Percentiles rank a stretch among this genome's conserved stretches.
These are phyloP conservation scores for Amaranthus cruentus DNA, from an alignment of 148 eudicot species.

Conservation along the genomic window DNA sequence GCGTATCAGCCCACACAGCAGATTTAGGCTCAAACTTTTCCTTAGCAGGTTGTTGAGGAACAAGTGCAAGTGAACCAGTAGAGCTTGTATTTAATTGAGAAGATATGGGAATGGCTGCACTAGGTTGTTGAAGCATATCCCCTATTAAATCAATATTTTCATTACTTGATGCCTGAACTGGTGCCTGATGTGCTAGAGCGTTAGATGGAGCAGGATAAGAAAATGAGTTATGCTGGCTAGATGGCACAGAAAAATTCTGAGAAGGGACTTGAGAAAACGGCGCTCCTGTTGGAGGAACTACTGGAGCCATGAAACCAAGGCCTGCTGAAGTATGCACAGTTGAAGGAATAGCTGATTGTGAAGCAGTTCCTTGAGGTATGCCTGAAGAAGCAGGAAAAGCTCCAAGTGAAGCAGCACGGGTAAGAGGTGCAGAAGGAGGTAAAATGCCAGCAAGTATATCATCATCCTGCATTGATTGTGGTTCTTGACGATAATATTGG, in stretches of 20 bases:
- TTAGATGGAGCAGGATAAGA: slow-evolving; percentile 30
- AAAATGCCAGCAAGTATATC: slow-evolving; percentile 79
- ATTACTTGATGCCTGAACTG: slow-evolving; percentile 22
- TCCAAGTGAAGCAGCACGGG: slow-evolving; percentile 21
- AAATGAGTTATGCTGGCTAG: slow-evolving; percentile 31
- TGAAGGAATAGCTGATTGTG: slow-evolving; percentile 29
- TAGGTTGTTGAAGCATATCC: slow-evolving; percentile 35
- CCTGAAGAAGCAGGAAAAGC: slow-evolving; percentile 23
- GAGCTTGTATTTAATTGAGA: slow-evolving; percentile 39
- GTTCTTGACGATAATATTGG: slow-evolving; percentile 28
- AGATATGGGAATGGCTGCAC: slow-evolving; percentile 22
- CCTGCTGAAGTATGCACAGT: slow-evolving; percentile 13
- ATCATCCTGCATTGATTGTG: slow-evolving; percentile 27
- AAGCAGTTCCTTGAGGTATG: slow-evolving; percentile 23
- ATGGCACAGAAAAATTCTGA: slow-evolving; percentile 34
- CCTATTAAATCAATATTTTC: slow-evolving; percentile 29
- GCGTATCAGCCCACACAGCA: slow-evolving; percentile 92
- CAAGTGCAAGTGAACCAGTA: slow-evolving; percentile 45
- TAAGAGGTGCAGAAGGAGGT: slow-evolving; percentile 56
- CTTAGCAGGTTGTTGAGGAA: slow-evolving; percentile 53
- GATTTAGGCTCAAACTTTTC: slow-evolving; percentile 88
- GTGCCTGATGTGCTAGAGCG: slow-evolving; percentile 23
- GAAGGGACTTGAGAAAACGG: slow-evolving; percentile 33
- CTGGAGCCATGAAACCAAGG: slow-evolving; percentile 29
- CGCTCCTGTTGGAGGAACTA: slow-evolving; percentile 28